phyloP scores from a whole-genome alignment of 2,329 filamentous ascomycete genomes.

The Herpotrichia juniperi region DNA sequence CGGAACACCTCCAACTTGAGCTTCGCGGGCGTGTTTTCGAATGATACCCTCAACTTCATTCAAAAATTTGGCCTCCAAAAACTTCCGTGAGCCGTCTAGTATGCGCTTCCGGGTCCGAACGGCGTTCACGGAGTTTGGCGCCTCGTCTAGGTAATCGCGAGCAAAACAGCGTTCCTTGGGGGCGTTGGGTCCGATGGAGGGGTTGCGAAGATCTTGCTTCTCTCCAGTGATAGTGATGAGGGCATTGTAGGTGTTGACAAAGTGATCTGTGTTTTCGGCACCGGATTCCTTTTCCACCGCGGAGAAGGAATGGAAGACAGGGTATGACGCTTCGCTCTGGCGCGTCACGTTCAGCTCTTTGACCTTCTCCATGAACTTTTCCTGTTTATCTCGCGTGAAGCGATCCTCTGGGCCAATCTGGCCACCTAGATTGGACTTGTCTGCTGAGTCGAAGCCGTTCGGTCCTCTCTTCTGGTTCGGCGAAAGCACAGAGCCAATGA shows the following conservation, averaged over 20 bases:
- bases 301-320: conserved; percentile 77
- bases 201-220: conserved; percentile 63
- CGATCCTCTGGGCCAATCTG: conserved; percentile 70
- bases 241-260: conserved; percentile 83
- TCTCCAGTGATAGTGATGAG: conserved; percentile 81
- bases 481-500: conserved; percentile 70
- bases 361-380: conserved; percentile 78
- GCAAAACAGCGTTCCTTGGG: conserved; percentile 79
- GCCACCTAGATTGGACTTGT: conserved; percentile 57
- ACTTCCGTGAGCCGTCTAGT: conserved; percentile 77
- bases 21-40: conserved; percentile 83
- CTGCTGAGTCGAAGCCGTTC: conserved; percentile 69
- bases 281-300: conserved; percentile 73
- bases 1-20: conserved; percentile 86
- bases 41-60: conserved; percentile 78
- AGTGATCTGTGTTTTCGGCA: conserved; percentile 74
- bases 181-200: conserved; percentile 63
- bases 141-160: conserved; percentile 76
- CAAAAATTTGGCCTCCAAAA: conserved; percentile 82
- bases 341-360: conserved; percentile 78
- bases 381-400: conserved; percentile 82
- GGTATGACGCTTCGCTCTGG: conserved; percentile 69
- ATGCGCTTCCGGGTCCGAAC: conserved; percentile 78
- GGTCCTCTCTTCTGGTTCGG: conserved; percentile 63
- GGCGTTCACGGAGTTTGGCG: conserved; percentile 66